Conservation (phyloP, 1,284 basidiomycete species). For the Tranzscheliella williamsii region DNA sequence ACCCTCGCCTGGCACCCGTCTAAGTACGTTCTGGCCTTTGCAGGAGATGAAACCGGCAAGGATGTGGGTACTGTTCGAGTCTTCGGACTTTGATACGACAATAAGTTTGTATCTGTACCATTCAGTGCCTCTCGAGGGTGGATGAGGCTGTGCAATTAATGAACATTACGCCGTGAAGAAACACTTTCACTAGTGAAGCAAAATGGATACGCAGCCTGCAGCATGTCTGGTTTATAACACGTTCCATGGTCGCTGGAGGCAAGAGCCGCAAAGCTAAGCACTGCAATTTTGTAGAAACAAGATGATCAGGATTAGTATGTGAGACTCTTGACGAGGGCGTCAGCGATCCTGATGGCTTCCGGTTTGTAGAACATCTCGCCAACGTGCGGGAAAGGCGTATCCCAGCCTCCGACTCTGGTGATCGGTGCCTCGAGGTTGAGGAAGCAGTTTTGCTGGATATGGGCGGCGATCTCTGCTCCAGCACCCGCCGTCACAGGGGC, state of each 20-base stretch:
- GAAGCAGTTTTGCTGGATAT: constrained; percentile 49
- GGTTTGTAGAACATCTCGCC: constrained; percentile 52
- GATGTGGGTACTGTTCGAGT: constrained; percentile 14
- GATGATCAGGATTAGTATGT: constrained; percentile 9
- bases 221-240: too few species aligned
- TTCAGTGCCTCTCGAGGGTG: too few species aligned
- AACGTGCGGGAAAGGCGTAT: constrained; percentile 50
- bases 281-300: neutral
- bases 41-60: constrained; percentile 36
- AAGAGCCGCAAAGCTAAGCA: neutral
- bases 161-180: too few species aligned
- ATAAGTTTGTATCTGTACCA: constrained; percentile 10
- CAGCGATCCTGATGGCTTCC: constrained; percentile 38
- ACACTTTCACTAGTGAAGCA: too few species aligned
- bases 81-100: constrained; percentile 7
- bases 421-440: constrained; percentile 48
- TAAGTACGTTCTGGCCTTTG: constrained; percentile 45
- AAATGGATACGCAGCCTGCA: too few species aligned
- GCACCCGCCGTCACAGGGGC: constrained; percentile 50
- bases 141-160: too few species aligned
- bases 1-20: constrained; percentile 47
- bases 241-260: neutral
- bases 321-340: constrained; percentile 36
- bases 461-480: constrained; percentile 48
- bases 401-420: constrained; percentile 38